Conservation (phyloP, 805 yeast species). For the Hanseniaspora guilliermondii region DNA sequence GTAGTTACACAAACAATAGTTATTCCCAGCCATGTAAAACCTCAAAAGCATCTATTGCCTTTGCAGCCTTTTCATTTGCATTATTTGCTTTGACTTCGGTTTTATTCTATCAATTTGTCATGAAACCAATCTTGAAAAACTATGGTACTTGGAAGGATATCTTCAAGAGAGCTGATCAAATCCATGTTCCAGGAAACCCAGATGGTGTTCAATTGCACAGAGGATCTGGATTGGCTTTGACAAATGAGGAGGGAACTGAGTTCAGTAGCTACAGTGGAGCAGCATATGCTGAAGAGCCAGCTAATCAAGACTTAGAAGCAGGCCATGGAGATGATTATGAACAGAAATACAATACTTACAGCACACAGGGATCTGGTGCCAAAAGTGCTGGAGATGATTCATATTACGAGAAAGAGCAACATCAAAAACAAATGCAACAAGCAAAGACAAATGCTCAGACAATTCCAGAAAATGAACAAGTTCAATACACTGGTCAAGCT, state of each 20-base stretch:
- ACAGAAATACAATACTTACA: slow-evolving; percentile 5
- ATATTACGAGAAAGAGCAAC: slow-evolving; percentile 2
- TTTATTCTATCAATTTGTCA: slow-evolving; percentile 24
- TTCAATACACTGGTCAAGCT: background rate
- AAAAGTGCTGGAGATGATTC: slow-evolving; percentile 5
- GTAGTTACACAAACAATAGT: slow-evolving; percentile 16
- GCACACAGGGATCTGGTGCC: slow-evolving; percentile 1
- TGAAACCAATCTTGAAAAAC: slow-evolving; percentile 20
- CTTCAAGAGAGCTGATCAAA: slow-evolving; percentile 18
- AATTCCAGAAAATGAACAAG: background rate
- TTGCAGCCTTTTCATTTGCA: slow-evolving; percentile 24
- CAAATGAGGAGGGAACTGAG: slow-evolving; percentile 13
- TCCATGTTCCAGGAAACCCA: slow-evolving; percentile 8
- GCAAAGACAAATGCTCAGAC: background rate
- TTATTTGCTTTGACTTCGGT: slow-evolving; percentile 22
- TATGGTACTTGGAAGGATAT: slow-evolving; percentile 19
- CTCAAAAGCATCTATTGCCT: slow-evolving; percentile 27
- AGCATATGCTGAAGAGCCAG: background rate
- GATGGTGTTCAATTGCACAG: slow-evolving; percentile 19
- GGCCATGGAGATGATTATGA: background rate
- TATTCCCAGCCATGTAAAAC: slow-evolving; percentile 22
- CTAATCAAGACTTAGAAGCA: background rate
- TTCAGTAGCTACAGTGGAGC: slow-evolving; percentile 1
- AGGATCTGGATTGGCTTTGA: slow-evolving; percentile 20
- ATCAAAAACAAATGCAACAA: background rate